A percentile compares a stretch with the other conserved stretches of the same genome.
phyloP scores from a whole-genome alignment of 73 alveolate genomes.

The Paramecium biaurelia region DNA sequence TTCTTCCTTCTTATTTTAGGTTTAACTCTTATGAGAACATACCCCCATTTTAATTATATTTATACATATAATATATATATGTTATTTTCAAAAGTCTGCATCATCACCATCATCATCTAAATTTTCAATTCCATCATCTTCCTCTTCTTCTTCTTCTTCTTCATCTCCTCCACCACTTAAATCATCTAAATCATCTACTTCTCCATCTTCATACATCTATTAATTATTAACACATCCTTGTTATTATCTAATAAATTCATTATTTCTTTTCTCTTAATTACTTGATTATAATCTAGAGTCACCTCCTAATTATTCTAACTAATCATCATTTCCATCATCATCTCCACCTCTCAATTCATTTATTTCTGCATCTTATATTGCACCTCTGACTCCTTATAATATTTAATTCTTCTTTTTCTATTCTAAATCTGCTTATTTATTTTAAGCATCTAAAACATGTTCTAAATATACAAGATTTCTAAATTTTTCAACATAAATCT shows the following conservation, averaged over 20 bases:
- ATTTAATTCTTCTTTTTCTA: neutral
- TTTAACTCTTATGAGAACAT: neutral
- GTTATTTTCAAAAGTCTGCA: neutral
- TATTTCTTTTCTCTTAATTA: neutral
- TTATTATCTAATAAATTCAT: constrained; percentile 62
- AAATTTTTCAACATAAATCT: constrained; percentile 90
- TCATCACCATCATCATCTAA: constrained; percentile 70
- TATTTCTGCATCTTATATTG: neutral
- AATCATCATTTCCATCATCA: neutral
- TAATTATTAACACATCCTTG: constrained; percentile 58
- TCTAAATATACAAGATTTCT: constrained; percentile 95
- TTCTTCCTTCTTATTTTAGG: neutral
- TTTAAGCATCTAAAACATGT: constrained; percentile 85
- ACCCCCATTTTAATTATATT: constrained; percentile 10
- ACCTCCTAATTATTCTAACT: constrained; percentile 18
- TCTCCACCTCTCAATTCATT: constrained; percentile 9
- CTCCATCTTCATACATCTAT: neutral
- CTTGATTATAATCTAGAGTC: constrained; percentile 12
- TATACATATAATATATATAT: neutral
- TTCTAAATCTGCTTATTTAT: constrained; percentile 68
- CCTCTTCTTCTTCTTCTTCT: constrained; percentile 67
- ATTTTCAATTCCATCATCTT: constrained; percentile 63
- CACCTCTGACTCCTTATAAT: neutral
- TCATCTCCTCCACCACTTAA: neutral
- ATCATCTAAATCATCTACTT: constrained; percentile 52